Percentiles rank a stretch among this genome's conserved stretches.
phyloP scores from a whole-genome alignment of 2,329 filamentous ascomycete species.

The Xylaria sp. region DNA sequence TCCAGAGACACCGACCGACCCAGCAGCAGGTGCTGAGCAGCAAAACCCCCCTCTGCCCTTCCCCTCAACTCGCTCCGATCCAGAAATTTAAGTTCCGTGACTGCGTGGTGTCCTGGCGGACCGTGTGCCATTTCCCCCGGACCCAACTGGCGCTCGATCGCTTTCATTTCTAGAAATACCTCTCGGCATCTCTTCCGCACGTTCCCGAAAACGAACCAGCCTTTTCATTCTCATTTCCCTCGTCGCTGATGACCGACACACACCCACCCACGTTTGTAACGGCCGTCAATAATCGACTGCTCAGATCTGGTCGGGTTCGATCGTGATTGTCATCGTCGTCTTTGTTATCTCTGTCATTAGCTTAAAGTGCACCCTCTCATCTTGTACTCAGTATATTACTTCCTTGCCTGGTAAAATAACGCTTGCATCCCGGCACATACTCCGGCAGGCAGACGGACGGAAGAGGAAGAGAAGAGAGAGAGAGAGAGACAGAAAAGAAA shows the following conservation, averaged over 20 bases:
- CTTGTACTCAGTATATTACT: not conserved
- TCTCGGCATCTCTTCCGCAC: slow-evolving; percentile 36
- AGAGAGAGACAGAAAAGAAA: not conserved
- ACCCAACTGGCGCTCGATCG: slow-evolving; percentile 21
- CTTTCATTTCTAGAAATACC: slow-evolving; percentile 16
- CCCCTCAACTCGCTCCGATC: slow-evolving; percentile 19
- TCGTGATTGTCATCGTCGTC: not conserved
- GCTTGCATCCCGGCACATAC: not conserved
- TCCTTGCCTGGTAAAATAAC: not conserved
- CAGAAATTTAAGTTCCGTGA: slow-evolving; percentile 26
- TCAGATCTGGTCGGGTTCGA: slow-evolving; percentile 4
- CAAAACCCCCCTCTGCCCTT: not conserved
- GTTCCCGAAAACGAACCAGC: slow-evolving; percentile 28
- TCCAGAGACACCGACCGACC: slow-evolving; percentile 1
- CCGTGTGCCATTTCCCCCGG: slow-evolving; percentile 29
- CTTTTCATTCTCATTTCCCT: slow-evolving; percentile 5
- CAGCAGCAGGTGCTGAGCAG: not conserved
- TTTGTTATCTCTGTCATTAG: not conserved
- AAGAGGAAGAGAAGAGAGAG: not conserved
- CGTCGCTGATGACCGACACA: slow-evolving; percentile 16
- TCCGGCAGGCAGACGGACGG: not conserved
- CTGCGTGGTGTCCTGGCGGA: slow-evolving; percentile 18
- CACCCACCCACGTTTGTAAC: slow-evolving; percentile 1
- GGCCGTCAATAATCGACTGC: slow-evolving; percentile 8
- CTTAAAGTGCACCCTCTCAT: not conserved